phyloP scores from a whole-genome alignment of 2,329 filamentous ascomycete species.

The Colletotrichum chlorophyti region DNA sequence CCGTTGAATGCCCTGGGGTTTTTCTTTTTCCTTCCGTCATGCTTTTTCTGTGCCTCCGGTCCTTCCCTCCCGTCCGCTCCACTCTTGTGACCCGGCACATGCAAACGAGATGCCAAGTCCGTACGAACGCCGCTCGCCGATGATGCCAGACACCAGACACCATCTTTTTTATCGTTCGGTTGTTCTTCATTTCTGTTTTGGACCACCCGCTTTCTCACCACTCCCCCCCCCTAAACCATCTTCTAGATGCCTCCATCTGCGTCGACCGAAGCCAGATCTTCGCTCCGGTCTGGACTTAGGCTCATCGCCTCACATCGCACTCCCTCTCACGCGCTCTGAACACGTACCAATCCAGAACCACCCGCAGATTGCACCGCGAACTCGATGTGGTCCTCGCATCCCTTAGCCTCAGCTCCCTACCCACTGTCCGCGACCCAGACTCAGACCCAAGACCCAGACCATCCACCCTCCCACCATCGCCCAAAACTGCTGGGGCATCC shows the following conservation, averaged over 20 bases:
- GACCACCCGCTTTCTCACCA: background rate
- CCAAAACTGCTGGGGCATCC: no score
- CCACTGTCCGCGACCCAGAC: background rate
- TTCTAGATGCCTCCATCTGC: background rate
- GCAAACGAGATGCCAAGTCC: constrained; percentile 21
- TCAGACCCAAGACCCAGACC: constrained; percentile 7
- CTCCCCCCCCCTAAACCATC: no score
- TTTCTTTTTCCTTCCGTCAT: background rate
- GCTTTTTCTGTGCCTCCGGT: constrained; percentile 22
- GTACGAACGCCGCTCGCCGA: constrained; percentile 13
- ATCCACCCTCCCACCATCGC: no score
- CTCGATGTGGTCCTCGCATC: background rate
- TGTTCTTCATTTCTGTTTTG: background rate
- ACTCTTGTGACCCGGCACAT: constrained; percentile 19
- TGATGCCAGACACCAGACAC: constrained; percentile 5
- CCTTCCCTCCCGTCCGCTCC: constrained; percentile 28
- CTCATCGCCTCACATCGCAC: background rate
- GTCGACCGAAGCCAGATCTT: background rate
- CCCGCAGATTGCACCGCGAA: background rate
- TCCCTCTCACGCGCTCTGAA: background rate
- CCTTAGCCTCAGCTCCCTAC: background rate
- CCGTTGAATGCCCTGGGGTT: background rate
- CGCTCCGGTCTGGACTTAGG: background rate
- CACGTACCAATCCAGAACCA: background rate
- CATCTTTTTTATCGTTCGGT: background rate